Base-by-base conservation (phyloP, 257 asterid genomes). In the Przewalskia tangutica region DNA sequence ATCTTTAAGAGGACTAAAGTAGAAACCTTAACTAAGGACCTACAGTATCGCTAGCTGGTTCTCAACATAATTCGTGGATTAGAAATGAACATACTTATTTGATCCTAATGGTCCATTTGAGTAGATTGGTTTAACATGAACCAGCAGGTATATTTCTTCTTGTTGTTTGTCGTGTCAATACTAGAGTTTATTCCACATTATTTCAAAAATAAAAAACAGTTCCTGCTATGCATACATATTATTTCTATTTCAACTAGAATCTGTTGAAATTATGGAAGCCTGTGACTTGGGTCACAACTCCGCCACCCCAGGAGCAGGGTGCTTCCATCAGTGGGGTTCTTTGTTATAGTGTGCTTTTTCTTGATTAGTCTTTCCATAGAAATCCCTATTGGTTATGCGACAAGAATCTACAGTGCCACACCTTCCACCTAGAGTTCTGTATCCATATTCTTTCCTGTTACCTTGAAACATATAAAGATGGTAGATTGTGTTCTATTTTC, bases 401-500 rank as follows among this genome's bases (percentile, higher is more conserved):
- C 59, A 71, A 48, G 20, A 71, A 44, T 71, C 54, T 46, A 20
- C 59, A 46, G 79, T 71, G 42, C 27, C 62, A 23, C 46, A 48
- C 46, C 14, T 75, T 14, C 46, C 62, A 75, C 62, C 7, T 50
- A 27, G 70, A 66, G 59, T 34, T 81, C 77, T 8, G 27, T 16
- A 4, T 50, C 63, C 17, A 50, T 65, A n/a, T 81, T 81, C 53
- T 16, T 65, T 81, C 59, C 46, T 38, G 77, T 65, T 65, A 34
- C 42, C 44, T 44, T 75, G 80, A 75, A 48, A n/a, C 54, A 14
- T 64, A 23, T 70, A 63, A 13, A 81, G 65, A 65, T 65, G 77
- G 76, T 32, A 34, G 38, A 81, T 81, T 65, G 50, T 55, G 58
- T 70, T 38, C 77, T 62, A 80, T 46, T 88, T 87, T 88, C 85